phyloP scores from a whole-genome alignment of 2,329 filamentous ascomycete genomes.

The Pseudocercospora fuligena region DNA sequence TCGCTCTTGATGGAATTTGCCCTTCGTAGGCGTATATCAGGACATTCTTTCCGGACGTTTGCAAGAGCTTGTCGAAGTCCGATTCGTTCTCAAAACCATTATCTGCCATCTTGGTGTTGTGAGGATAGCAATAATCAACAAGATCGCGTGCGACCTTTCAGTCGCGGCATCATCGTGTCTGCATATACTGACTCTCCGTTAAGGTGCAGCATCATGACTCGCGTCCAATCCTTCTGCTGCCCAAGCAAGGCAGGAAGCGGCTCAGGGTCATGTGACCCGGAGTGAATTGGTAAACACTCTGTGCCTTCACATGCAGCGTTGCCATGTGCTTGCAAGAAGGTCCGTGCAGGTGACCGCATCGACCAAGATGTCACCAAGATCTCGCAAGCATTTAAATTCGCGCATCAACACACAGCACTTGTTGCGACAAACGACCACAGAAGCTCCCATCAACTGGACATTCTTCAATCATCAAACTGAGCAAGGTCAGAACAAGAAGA shows the following conservation, averaged over 20 bases:
- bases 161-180: background rate
- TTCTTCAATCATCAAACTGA: too few relatives aligned
- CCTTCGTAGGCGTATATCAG: slow-evolving; percentile 41
- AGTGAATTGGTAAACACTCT: background rate
- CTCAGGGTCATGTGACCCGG: background rate
- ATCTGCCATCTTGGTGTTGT: slow-evolving; percentile 26
- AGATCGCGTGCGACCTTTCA: background rate
- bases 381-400: background rate
- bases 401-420: background rate
- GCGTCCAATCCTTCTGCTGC: background rate
- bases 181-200: background rate
- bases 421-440: background rate
- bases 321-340: background rate
- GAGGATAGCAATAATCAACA: background rate
- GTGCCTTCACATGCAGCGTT: background rate
- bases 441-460: background rate
- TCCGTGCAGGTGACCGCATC: background rate
- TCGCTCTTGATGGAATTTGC: slow-evolving; percentile 32
- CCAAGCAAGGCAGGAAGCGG: background rate
- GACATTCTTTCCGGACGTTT: slow-evolving; percentile 39
- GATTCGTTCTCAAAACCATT: slow-evolving; percentile 38
- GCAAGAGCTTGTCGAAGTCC: slow-evolving; percentile 38
- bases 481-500: too few relatives aligned
- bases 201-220: background rate
- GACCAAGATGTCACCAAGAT: background rate